phyloP scores from a whole-genome alignment of 2,329 filamentous ascomycete genomes.

The Exophiala sideris region DNA sequence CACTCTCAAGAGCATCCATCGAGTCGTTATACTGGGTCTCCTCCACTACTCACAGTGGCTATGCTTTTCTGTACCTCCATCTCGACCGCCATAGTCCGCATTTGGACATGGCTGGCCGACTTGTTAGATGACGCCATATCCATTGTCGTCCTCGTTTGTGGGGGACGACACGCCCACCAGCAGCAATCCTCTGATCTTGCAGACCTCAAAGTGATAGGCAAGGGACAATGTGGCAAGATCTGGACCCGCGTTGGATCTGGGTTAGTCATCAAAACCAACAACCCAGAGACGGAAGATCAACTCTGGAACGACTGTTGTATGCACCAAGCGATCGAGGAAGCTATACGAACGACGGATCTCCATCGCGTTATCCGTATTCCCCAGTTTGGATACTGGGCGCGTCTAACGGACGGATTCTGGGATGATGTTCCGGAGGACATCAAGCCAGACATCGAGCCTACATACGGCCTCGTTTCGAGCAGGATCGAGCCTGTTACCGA shows the following conservation, averaged over 20 bases:
- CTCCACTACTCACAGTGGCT: no score
- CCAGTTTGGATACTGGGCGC: background rate
- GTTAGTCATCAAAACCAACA: background rate
- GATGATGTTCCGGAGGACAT: conserved; percentile 1
- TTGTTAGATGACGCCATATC: no score
- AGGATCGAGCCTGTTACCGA: background rate
- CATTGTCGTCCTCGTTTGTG: no score
- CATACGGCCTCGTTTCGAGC: background rate
- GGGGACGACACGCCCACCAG: no score
- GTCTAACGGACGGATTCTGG: background rate
- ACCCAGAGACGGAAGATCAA: conserved; percentile 2
- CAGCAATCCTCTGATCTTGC: no score
- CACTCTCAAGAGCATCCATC: no score
- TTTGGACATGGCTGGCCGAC: no score
- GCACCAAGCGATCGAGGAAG: background rate
- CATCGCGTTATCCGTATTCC: conserved; percentile 1
- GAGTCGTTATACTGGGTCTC: no score
- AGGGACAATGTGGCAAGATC: conserved; percentile 7
- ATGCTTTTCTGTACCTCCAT: no score
- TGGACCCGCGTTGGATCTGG: background rate
- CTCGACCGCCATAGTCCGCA: no score
- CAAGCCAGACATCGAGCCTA: background rate
- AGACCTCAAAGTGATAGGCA: background rate
- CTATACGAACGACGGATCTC: background rate
- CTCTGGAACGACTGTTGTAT: conserved; percentile 6